A percentile compares a stretch with the other conserved stretches of the same genome.
Conservation (phyloP, 139 green algal species). For the Volvox africanus region DNA sequence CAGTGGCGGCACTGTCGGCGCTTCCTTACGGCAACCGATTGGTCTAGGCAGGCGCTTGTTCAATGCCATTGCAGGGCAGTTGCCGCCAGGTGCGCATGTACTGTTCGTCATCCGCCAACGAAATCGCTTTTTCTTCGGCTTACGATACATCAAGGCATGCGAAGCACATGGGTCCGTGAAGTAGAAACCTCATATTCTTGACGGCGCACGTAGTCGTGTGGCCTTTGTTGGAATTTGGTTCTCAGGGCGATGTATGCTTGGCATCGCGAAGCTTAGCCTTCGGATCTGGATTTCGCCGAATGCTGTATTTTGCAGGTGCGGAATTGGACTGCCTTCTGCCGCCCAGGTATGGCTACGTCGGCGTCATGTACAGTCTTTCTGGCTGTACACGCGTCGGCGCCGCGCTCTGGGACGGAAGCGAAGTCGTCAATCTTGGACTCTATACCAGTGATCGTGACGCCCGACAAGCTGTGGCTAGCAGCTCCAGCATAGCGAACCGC, state of each 20-base stretch:
- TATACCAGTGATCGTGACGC: slow-evolving; percentile 23
- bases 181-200: too few relatives aligned
- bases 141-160: too few relatives aligned
- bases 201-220: too few relatives aligned
- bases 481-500: neutral
- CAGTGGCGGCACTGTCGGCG: neutral
- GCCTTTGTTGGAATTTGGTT: too few relatives aligned
- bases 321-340: slow-evolving; percentile 31
- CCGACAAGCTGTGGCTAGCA: neutral
- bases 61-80: neutral
- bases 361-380: neutral
- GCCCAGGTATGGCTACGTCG: slow-evolving; percentile 20
- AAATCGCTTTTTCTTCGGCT: too few relatives aligned
- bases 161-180: too few relatives aligned
- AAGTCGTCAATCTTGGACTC: slow-evolving; percentile 1
- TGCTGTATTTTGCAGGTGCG: neutral
- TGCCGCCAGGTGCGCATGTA: slow-evolving; percentile 3
- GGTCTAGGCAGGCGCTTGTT: slow-evolving; percentile 30
- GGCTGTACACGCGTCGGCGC: neutral
- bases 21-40: neutral
- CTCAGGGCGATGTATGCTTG: too few relatives aligned
- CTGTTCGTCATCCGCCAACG: too few relatives aligned
- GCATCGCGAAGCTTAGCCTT: too few relatives aligned
- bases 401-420: slow-evolving; percentile 27
- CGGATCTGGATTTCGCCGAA: too few relatives aligned